Evolutionary conservation across 2,329 filamentous ascomycete genomes (phyloP).

Genomic region (Cladosporium sphaerospermum): DNA sequence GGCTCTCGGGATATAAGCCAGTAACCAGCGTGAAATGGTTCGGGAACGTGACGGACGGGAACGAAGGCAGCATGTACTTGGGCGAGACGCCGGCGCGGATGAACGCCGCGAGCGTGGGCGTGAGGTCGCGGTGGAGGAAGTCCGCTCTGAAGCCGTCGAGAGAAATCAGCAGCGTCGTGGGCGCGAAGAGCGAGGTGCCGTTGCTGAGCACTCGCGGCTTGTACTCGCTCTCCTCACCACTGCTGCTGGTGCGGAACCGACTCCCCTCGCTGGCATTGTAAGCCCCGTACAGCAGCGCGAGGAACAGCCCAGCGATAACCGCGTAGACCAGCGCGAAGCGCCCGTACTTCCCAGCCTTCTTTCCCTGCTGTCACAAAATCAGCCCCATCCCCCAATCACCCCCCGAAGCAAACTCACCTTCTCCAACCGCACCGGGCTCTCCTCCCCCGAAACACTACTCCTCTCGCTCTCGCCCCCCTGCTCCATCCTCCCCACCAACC

Average conservation of each 20-base stretch:
- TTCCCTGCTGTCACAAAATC: conserved; percentile 41
- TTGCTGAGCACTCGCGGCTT: conserved; percentile 51
- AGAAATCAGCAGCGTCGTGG: conserved; percentile 89
- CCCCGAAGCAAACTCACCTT: conserved; percentile 5
- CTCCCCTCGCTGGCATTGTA: conserved; percentile 47
- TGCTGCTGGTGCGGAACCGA: not conserved
- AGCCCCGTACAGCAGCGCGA: conserved; percentile 50
- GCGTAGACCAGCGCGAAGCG: conserved; percentile 39
- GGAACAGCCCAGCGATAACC: conserved; percentile 47
- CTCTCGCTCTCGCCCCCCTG: conserved; percentile 20
- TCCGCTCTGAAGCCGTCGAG: conserved; percentile 95
- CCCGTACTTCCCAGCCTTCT: conserved; percentile 42
- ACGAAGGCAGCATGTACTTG: conserved; percentile 86
- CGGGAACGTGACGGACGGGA: conserved; percentile 93
- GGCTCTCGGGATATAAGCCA: conserved; percentile 83
- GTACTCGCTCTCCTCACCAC: conserved; percentile 5
- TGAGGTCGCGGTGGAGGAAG: conserved; percentile 76
- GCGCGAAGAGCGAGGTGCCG: conserved; percentile 80
- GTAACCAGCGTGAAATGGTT: conserved; percentile 91
- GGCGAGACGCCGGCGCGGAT: conserved; percentile 81
- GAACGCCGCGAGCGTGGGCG: conserved; percentile 73
- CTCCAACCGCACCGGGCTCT: not conserved
- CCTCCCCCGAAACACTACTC: conserved; percentile 2
- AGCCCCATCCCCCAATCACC: not conserved
- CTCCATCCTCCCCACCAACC: conserved; percentile 17